A percentile compares a stretch with the other conserved stretches of the same genome.
phyloP scores from a whole-genome alignment of 257 asterid genomes.

The Coffea eugenioides region DNA sequence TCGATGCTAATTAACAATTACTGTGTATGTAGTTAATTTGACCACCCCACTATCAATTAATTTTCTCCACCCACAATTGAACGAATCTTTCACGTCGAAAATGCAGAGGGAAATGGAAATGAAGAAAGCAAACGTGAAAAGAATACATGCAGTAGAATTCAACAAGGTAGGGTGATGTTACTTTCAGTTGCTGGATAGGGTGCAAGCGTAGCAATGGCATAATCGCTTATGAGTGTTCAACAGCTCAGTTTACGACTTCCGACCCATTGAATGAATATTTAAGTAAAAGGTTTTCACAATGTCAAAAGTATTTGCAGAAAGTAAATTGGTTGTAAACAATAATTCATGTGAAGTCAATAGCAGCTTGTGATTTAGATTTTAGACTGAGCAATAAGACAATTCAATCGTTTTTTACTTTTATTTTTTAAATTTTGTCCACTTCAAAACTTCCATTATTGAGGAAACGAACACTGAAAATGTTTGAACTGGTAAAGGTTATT shows the following conservation, averaged over 20 bases:
- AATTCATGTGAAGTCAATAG: conserved; percentile 8
- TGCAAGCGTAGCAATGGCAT: not conserved
- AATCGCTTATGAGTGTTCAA: not conserved
- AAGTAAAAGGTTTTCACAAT: conserved; percentile 18
- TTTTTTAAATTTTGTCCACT: not conserved
- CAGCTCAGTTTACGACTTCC: conserved; percentile 17
- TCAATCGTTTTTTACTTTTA: not conserved
- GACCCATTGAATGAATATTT: conserved; percentile 8
- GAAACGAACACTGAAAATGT: not conserved
- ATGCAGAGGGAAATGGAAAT: not conserved
- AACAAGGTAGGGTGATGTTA: not conserved
- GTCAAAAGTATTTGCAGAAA: conserved; percentile 17
- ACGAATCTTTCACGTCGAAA: not conserved
- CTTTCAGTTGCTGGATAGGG: conserved; percentile 8
- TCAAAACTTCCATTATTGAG: not conserved
- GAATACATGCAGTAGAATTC: not conserved
- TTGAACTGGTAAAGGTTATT: not conserved
- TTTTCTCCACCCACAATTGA: not conserved
- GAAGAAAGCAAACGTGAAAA: not conserved
- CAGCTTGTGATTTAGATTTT: conserved; percentile 7
- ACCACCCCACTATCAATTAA: not conserved
- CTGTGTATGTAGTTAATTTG: not conserved
- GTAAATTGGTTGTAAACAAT: conserved; percentile 7
- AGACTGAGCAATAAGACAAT: not conserved
- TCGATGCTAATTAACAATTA: not conserved